A percentile compares a stretch with the other conserved stretches of the same genome.
phyloP scores from a whole-genome alignment of 192 early-diverging fungal genomes.

The Coemansia sp. region DNA sequence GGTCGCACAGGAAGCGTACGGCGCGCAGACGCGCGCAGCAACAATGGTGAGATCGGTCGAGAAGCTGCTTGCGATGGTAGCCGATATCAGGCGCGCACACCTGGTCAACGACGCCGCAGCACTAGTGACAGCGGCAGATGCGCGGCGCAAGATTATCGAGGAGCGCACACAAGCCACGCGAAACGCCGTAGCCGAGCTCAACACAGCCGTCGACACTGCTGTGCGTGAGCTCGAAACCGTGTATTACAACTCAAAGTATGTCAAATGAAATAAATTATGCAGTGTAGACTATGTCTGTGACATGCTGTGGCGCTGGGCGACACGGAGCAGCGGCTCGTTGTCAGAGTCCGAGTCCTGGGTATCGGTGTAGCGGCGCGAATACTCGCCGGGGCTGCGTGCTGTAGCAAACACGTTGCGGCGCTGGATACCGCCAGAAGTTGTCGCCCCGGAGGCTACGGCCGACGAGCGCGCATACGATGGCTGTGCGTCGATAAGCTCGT shows the following conservation, averaged over 20 bases:
- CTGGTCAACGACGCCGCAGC: conserved; percentile 46
- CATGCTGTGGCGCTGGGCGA: conserved; percentile 1
- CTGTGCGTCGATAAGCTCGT: conserved; percentile 26
- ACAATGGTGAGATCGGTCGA: conserved; percentile 52
- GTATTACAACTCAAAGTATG: conserved; percentile 47
- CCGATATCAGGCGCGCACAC: conserved; percentile 42
- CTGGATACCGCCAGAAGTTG: conserved; percentile 11
- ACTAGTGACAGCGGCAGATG: conserved; percentile 31
- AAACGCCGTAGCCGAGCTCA: conserved; percentile 30
- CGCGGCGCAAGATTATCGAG: conserved; percentile 29
- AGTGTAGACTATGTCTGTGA: background rate
- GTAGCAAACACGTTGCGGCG: conserved; percentile 40
- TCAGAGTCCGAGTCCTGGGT: conserved; percentile 23
- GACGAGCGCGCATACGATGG: conserved; percentile 12
- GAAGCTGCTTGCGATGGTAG: conserved; percentile 47
- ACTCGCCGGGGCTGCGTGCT: conserved; percentile 11
- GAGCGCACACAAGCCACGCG: conserved; percentile 18
- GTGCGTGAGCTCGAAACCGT: conserved; percentile 48
- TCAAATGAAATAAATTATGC: conserved; percentile 11
- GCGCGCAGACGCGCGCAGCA: conserved; percentile 45
- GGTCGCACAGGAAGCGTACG: conserved; percentile 46
- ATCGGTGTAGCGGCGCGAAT: conserved; percentile 8
- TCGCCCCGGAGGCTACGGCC: conserved; percentile 2
- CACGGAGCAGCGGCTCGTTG: conserved; percentile 37
- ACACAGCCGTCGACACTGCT: conserved; percentile 32